phyloP scores from a whole-genome alignment of 2,329 filamentous ascomycete genomes.

The Ophiostoma pallidulum region DNA sequence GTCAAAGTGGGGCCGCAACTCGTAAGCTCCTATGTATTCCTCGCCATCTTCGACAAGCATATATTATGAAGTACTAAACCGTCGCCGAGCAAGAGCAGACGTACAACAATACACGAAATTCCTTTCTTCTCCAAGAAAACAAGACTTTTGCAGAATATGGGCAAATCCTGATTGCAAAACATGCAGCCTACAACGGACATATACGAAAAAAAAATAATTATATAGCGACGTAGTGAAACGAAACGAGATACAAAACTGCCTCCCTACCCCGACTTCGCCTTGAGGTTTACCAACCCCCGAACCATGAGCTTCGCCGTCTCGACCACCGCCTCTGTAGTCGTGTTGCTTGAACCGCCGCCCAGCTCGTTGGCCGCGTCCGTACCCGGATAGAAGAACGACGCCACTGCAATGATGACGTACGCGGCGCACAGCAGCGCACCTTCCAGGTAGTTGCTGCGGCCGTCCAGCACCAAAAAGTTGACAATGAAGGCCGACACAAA shows the following conservation, averaged over 20 bases:
- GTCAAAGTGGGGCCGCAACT: too few relatives aligned
- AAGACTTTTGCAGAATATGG: too few relatives aligned
- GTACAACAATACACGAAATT: too few relatives aligned
- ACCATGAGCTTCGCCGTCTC: slow-evolving; percentile 5
- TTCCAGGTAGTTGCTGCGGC: slow-evolving; percentile 56
- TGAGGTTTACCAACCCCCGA: slow-evolving; percentile 1
- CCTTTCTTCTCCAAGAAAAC: too few relatives aligned
- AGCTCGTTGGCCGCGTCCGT: slow-evolving; percentile 17
- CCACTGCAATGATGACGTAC: slow-evolving; percentile 24
- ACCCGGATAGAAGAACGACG: slow-evolving; percentile 20
- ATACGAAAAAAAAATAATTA: background rate
- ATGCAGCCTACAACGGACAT: too few relatives aligned
- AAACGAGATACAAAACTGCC: slow-evolving; percentile 52
- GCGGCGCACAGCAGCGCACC: slow-evolving; percentile 22
- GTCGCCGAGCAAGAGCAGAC: too few relatives aligned
- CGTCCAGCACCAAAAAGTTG: slow-evolving; percentile 66
- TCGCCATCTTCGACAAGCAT: too few relatives aligned
- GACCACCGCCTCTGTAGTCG: background rate
- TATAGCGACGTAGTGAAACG: too few relatives aligned
- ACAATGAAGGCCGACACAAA: slow-evolving; percentile 63
- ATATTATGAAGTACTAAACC: too few relatives aligned
- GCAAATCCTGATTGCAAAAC: too few relatives aligned
- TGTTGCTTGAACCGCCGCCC: slow-evolving; percentile 13
- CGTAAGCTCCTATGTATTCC: too few relatives aligned
- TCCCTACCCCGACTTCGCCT: background rate